These are phyloP conservation scores for Solanum bulbocastanum DNA, from an alignment of 257 asterid species.

Conservation along the genomic window DNA sequence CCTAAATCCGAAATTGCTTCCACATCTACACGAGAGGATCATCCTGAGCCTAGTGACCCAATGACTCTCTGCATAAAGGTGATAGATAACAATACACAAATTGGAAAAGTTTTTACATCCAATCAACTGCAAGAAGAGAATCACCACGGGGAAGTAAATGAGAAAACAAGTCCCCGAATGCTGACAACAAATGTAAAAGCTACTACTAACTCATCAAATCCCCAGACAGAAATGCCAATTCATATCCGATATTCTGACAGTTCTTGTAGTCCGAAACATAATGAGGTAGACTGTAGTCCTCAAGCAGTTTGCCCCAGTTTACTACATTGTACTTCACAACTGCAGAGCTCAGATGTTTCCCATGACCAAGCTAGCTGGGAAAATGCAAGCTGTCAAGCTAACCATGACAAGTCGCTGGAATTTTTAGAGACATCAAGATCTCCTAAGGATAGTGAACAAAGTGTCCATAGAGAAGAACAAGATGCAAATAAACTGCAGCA, in stretches of 20 bases:
- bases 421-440: slow-evolving; percentile 3
- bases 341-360: slow-evolving; percentile 6
- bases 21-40: not conserved
- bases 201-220: slow-evolving; percentile 1
- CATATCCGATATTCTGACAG: slow-evolving; percentile 7
- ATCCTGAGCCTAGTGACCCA: not conserved
- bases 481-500: slow-evolving; percentile 9
- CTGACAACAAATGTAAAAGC: not conserved
- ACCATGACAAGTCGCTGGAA: not conserved
- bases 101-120: not conserved
- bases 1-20: not conserved
- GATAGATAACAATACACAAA: not conserved
- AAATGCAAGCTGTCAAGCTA: slow-evolving; percentile 12
- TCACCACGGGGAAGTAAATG: slow-evolving; percentile 1
- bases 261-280: slow-evolving; percentile 1
- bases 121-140: slow-evolving; percentile 13
- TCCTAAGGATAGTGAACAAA: not conserved
- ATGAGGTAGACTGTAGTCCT: not conserved
- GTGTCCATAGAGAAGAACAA: not conserved
- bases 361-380: slow-evolving; percentile 13
- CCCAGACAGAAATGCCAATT: slow-evolving; percentile 1
- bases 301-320: slow-evolving; percentile 1
- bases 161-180: not conserved
- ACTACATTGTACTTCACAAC: not conserved
- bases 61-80: not conserved